A percentile compares a stretch with the other conserved stretches of the same genome.
Evolutionary conservation across 106 monocot species (phyloP).

Genomic region (Alisma plantagoaquatica): DNA sequence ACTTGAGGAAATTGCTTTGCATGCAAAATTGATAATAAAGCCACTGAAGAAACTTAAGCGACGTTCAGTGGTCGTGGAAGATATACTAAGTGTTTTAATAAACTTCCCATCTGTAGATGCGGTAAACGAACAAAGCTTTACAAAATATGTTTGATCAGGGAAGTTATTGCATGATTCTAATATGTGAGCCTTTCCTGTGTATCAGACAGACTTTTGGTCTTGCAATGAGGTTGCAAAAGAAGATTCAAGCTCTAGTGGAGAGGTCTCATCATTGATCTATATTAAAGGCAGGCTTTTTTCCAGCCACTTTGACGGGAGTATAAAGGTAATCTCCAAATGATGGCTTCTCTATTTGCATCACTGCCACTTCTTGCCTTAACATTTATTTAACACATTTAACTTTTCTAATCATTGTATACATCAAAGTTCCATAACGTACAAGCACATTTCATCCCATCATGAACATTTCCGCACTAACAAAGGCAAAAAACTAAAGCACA

Average conservation of each 20-base stretch:
- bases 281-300: conserved; percentile 34
- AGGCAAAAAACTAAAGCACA: too few relatives aligned
- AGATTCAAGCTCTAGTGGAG: conserved; percentile 27
- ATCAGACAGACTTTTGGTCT: conserved; percentile 42
- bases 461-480: too few relatives aligned
- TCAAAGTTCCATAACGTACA: too few relatives aligned
- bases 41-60: conserved; percentile 38
- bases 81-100: conserved; percentile 35
- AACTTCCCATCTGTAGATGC: conserved; percentile 29
- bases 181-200: conserved; percentile 8
- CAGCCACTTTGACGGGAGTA: conserved; percentile 49
- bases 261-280: conserved; percentile 28
- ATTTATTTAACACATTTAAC: too few relatives aligned
- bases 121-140: too few relatives aligned
- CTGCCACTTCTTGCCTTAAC: too few relatives aligned
- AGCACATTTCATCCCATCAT: too few relatives aligned
- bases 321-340: too few relatives aligned
- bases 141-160: neutral
- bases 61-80: conserved; percentile 23
- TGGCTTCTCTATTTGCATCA: too few relatives aligned
- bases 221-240: conserved; percentile 32
- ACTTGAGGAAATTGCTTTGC: conserved; percentile 19
- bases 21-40: conserved; percentile 31
- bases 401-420: too few relatives aligned
- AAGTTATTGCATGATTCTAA: neutral